Conservation (phyloP, 768 basidiomycete genomes). For the Rhodotorula kratochvilovae region DNA sequence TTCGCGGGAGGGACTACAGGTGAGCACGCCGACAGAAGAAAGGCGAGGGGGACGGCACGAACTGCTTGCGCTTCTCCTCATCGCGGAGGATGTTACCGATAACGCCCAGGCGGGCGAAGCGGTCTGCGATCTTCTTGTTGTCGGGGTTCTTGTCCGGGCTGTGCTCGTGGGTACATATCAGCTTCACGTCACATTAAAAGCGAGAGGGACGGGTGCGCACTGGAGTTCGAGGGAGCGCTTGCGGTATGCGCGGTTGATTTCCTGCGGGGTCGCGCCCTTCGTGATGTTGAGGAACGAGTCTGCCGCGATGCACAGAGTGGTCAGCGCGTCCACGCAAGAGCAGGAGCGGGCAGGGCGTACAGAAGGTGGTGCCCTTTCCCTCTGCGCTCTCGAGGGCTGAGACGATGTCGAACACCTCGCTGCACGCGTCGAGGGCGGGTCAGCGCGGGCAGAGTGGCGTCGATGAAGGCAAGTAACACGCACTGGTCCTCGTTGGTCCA, state of each 20-base stretch:
- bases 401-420: slow-evolving; percentile 45
- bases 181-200: no score
- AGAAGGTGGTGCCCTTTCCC: slow-evolving; percentile 90
- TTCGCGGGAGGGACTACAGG: slow-evolving; percentile 43
- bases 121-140: slow-evolving; percentile 65
- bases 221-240: slow-evolving; percentile 85
- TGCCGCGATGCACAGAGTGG: background rate
- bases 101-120: slow-evolving; percentile 86
- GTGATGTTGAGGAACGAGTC: slow-evolving; percentile 83
- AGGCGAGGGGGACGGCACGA: background rate
- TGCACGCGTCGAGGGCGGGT: background rate
- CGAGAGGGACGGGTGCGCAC: slow-evolving; percentile 58
- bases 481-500: slow-evolving; percentile 42
- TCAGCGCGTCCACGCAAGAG: no score
- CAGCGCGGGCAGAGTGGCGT: background rate
- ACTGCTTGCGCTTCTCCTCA: slow-evolving; percentile 50
- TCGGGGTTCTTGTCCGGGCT: slow-evolving; percentile 96
- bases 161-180: background rate
- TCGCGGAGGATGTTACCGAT: slow-evolving; percentile 75
- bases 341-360: background rate
- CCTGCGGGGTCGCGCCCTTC: slow-evolving; percentile 63
- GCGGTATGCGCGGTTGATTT: slow-evolving; percentile 84
- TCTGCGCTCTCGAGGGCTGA: slow-evolving; percentile 41
- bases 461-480: background rate
- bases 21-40: background rate